Base-by-base conservation (phyloP, 768 basidiomycete species). In the Kwoniella mangroviensis region DNA sequence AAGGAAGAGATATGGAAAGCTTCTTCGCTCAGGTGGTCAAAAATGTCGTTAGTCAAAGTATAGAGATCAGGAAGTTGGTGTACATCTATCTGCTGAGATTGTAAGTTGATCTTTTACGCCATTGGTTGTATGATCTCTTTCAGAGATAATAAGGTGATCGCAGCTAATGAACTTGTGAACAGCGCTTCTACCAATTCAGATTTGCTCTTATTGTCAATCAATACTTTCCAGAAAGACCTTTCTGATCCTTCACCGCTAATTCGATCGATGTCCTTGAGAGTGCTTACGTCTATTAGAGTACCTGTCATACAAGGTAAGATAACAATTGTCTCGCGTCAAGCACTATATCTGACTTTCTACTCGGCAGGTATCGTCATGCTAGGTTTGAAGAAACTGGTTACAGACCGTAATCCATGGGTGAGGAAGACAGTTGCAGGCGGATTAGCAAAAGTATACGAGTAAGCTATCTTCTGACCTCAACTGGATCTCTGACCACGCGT, bases 11-110 rank as follows among this genome's bases (percentile, higher is more conserved):
- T 74, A 92, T 97, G 73, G 91, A 94, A 26, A 88, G 90, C 70
- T 95, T 94, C 87, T 98, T 98, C 79, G 92, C 97, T 4, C 92
- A 92, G 79, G 97, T 99, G 28, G 94, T 98, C 77, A 98, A 95
- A 86, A 95, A 95, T 76, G 96, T 98, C 51, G 93, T 93, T 1
- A 92, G 94, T 2, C 89, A 89, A 65, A 92, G 93, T 79, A 89
- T 98, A 59, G 94, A 97, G 83, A 91, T 96, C 77, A 90, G 96
- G 69, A 98, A 98, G 84, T 89, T 99, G 63, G 80, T 98, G 49
- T 98, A 98, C 83, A 96, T 98, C 73, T 99, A 96, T 85, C 90
- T 99, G 73, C 86, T 98, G 55, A 90, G 93, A 69, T 95, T 97
- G 82, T 83, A 62, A 78, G 80, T 75, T 34, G 34, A 34, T 34